A percentile compares a stretch with the other conserved stretches of the same genome.
Conservation (phyloP, 139 green algal species). For the Pleodorina starrii region DNA sequence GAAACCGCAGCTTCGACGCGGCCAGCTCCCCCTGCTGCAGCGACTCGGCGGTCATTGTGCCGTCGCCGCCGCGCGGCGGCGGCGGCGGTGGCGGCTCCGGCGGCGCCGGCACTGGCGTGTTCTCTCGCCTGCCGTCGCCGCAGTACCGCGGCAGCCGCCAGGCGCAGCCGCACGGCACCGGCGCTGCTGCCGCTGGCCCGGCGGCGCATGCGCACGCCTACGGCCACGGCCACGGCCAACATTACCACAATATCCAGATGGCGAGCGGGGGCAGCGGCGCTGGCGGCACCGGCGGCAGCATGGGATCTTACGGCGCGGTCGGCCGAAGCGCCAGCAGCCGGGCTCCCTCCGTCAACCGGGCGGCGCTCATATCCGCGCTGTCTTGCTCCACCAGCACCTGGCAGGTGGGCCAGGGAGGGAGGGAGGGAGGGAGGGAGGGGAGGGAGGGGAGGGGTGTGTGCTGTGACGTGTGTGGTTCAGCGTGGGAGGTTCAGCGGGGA, state of each 20-base stretch:
- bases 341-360: background rate
- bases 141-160: background rate
- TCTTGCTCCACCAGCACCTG: conserved; percentile 6
- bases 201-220: too few species aligned
- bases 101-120: background rate
- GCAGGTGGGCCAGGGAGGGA: background rate
- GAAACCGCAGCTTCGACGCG: background rate
- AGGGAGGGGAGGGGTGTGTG: too few species aligned
- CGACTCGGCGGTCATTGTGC: background rate
- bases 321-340: background rate
- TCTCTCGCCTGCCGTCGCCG: background rate
- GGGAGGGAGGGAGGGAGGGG: too few species aligned
- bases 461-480: too few species aligned
- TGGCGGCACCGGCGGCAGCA: background rate
- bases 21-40: background rate
- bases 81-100: background rate
- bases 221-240: too few species aligned
- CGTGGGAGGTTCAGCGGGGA: too few species aligned
- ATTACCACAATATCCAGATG: too few species aligned
- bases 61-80: background rate
- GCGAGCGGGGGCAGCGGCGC: too few species aligned
- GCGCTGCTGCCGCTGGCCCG: too few species aligned
- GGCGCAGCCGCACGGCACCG: background rate
- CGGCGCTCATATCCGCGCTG: background rate
- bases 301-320: background rate